These are phyloP conservation scores for Capsaspora owczarzaki DNA, from an alignment of 78 protist genomes.

Conservation along the genomic window DNA sequence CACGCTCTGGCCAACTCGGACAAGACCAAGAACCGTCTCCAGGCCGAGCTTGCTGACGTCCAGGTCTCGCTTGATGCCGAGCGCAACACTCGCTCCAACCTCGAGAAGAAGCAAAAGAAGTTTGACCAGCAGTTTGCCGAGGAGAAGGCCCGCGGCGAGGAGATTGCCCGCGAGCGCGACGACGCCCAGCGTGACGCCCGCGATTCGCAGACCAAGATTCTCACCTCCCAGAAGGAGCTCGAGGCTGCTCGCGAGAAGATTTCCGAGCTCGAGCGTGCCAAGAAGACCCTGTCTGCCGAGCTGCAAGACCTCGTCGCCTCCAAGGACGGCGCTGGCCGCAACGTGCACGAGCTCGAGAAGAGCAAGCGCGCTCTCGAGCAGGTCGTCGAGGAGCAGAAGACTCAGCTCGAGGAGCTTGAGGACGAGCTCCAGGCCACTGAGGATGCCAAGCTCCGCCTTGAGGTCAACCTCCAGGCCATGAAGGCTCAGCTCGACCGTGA, in stretches of 20 bases:
- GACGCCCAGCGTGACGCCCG: not conserved
- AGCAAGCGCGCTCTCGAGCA: constrained; percentile 25
- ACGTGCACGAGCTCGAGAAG: constrained; percentile 9
- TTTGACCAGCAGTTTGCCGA: not conserved
- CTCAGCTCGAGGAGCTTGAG: constrained; percentile 20
- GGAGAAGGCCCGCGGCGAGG: not conserved
- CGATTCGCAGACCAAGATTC: constrained; percentile 3
- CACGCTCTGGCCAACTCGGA: not conserved
- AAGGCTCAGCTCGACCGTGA: constrained; percentile 22
- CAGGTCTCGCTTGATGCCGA: not conserved
- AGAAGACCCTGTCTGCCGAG: not conserved
- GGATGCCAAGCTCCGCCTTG: constrained; percentile 32
- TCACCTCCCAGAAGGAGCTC: not conserved
- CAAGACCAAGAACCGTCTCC: constrained; percentile 14
- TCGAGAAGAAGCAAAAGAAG: constrained; percentile 10
- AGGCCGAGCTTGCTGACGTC: constrained; percentile 34
- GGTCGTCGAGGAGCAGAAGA: constrained; percentile 19
- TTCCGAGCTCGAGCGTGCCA: not conserved
- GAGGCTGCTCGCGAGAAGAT: not conserved
- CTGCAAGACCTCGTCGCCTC: not conserved
- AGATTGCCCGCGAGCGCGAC: not conserved
- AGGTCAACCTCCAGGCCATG: constrained; percentile 27
- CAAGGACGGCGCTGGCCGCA: constrained; percentile 6
- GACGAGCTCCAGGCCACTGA: constrained; percentile 9
- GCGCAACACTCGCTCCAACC: not conserved